phyloP scores from a whole-genome alignment of 169 alveolate genomes.

The Amoebophrya sp. region DNA sequence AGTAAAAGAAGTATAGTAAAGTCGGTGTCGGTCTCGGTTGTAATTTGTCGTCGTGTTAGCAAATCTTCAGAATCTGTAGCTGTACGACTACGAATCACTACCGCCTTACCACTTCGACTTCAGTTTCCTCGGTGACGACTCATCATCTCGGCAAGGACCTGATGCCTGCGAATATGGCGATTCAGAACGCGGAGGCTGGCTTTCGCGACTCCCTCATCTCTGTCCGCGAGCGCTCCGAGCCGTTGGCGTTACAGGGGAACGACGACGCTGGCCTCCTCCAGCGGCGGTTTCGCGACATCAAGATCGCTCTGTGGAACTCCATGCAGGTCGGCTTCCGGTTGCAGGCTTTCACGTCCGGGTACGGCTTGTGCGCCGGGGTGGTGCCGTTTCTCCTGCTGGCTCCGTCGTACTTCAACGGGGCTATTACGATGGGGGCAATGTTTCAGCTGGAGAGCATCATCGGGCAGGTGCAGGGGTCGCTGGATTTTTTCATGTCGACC shows the following conservation, averaged over 20 bases:
- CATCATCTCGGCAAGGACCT: background rate
- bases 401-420: background rate
- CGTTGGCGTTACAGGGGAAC: background rate
- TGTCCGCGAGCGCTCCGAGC: background rate
- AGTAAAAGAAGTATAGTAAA: too few relatives aligned
- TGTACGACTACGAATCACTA: background rate
- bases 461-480: background rate
- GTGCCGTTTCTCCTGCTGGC: background rate
- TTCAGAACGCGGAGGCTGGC: background rate
- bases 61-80: too few relatives aligned
- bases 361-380: background rate
- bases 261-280: background rate
- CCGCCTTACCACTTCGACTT: background rate
- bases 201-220: background rate
- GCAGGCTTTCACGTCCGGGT: background rate
- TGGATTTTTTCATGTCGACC: background rate
- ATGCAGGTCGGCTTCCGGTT: background rate
- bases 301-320: background rate
- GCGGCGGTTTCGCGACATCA: background rate
- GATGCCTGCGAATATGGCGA: background rate
- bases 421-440: background rate
- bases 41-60: too few relatives aligned
- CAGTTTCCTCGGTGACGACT: background rate
- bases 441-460: background rate
- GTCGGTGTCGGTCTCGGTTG: too few relatives aligned